These are phyloP conservation scores for Psophocarpus tetragonolobus DNA, from an alignment of 306 rosid genomes.

Conservation along the genomic window DNA sequence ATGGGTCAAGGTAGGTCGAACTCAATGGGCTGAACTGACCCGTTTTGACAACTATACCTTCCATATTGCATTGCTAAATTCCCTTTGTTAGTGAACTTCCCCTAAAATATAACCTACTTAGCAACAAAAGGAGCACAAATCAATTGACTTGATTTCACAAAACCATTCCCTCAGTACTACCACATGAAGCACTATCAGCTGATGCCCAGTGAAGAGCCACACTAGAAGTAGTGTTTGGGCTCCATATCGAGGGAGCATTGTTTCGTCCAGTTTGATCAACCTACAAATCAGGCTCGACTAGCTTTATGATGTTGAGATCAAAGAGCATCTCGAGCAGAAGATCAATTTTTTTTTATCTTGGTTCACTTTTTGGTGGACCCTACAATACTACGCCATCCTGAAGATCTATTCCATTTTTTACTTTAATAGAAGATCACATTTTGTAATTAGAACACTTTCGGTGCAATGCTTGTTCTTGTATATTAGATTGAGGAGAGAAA, in stretches of 20 bases:
- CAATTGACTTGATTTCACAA: conserved; percentile 58
- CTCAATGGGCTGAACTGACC: no score
- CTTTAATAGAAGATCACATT: no score
- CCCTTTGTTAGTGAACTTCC: conserved; percentile 34
- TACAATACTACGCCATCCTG: no score
- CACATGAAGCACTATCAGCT: conserved; percentile 43
- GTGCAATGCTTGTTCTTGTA: no score
- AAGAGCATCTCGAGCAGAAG: no score
- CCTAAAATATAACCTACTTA: conserved; percentile 26
- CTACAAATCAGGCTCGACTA: conserved; percentile 41
- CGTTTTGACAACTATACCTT: no score
- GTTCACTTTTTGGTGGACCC: no score
- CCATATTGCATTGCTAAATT: conserved; percentile 21
- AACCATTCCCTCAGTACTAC: conserved; percentile 49
- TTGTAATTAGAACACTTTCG: no score
- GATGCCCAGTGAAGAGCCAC: conserved; percentile 52
- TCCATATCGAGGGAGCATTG: conserved; percentile 39
- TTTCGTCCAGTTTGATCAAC: conserved; percentile 39
- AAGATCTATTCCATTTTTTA: no score
- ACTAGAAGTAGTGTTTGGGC: conserved; percentile 40
- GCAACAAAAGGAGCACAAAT: conserved; percentile 31
- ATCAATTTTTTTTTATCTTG: no score
- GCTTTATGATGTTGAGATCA: conserved; percentile 33
- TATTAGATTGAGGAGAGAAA: no score
- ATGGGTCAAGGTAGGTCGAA: no score